These are phyloP conservation scores for Oxytropis ochrocephala DNA, from an alignment of 306 rosid species.

Conservation along the genomic window DNA sequence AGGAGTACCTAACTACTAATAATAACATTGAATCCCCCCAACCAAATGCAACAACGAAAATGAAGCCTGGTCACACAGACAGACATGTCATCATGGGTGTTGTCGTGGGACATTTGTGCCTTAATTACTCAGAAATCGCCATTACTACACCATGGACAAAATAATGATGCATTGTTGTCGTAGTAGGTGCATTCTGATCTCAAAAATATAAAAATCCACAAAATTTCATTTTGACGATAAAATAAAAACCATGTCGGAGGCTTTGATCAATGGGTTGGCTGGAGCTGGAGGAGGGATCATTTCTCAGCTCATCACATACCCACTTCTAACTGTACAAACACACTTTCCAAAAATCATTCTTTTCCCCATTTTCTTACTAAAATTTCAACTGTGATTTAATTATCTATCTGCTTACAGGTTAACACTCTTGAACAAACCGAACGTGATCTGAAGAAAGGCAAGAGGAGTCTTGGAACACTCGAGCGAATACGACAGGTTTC, in stretches of 20 bases:
- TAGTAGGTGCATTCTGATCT: neutral
- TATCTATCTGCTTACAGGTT: conserved; percentile 43
- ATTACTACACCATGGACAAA: neutral
- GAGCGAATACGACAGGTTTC: conserved; percentile 58
- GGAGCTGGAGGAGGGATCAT: conserved; percentile 98
- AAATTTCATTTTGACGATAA: conserved; percentile 2
- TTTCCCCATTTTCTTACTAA: neutral
- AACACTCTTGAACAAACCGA: conserved; percentile 92
- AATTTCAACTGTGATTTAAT: neutral
- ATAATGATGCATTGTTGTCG: neutral
- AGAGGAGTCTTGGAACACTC: conserved; percentile 50
- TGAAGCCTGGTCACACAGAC: too few species aligned
- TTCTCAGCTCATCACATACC: conserved; percentile 89
- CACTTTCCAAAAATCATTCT: neutral
- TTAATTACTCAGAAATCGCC: too few species aligned
- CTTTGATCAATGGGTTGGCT: conserved; percentile 86
- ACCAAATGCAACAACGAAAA: conserved; percentile 20
- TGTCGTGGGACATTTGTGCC: too few species aligned
- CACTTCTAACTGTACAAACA: conserved; percentile 68
- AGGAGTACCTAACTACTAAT: too few species aligned
- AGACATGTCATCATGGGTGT: too few species aligned
- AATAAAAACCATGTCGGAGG: conserved; percentile 59
- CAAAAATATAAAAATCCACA: neutral
- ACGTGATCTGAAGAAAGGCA: conserved; percentile 59
- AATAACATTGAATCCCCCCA: too few species aligned